A percentile compares a stretch with the other conserved stretches of the same genome.
phyloP scores from a whole-genome alignment of 139 green algal species.

The Eudorina sp. region DNA sequence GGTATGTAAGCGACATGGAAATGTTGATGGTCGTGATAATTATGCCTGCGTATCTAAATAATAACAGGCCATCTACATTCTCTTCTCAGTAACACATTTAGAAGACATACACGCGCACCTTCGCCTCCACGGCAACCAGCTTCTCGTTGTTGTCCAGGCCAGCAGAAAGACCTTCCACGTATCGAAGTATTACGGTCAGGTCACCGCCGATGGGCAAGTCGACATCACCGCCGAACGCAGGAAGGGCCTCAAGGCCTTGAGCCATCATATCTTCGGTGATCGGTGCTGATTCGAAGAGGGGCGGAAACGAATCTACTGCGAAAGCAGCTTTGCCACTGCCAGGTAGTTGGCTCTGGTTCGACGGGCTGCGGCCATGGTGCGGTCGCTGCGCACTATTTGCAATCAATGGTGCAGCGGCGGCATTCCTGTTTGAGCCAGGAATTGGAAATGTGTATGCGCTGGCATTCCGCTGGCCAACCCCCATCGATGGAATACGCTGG shows the following conservation, averaged over 20 bases:
- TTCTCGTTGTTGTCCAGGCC: conserved; percentile 25
- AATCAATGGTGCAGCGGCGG: not conserved
- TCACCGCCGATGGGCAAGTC: conserved; percentile 37
- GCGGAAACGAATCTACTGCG: not conserved
- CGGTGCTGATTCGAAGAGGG: not conserved
- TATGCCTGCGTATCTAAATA: no score
- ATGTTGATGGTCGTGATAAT: no score
- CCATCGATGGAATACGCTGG: not conserved
- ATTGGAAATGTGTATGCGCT: not conserved
- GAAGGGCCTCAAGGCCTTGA: conserved; percentile 5
- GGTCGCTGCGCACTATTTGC: not conserved
- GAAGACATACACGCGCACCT: no score
- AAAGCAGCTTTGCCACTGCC: no score
- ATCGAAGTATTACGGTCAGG: conserved; percentile 11
- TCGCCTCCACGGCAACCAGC: conserved; percentile 31
- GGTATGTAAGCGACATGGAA: no score
- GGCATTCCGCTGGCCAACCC: not conserved
- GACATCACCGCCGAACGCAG: not conserved
- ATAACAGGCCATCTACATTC: no score
- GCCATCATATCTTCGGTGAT: not conserved
- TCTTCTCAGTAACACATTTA: no score
- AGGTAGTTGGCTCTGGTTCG: no score
- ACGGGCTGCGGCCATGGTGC: not conserved
- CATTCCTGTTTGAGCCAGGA: not conserved
- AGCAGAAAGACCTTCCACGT: not conserved